Percentiles rank a stretch among this genome's conserved stretches.
These are phyloP conservation scores for Ogataea paraovalis DNA, from an alignment of 805 yeast genomes.

Conservation along the genomic window DNA sequence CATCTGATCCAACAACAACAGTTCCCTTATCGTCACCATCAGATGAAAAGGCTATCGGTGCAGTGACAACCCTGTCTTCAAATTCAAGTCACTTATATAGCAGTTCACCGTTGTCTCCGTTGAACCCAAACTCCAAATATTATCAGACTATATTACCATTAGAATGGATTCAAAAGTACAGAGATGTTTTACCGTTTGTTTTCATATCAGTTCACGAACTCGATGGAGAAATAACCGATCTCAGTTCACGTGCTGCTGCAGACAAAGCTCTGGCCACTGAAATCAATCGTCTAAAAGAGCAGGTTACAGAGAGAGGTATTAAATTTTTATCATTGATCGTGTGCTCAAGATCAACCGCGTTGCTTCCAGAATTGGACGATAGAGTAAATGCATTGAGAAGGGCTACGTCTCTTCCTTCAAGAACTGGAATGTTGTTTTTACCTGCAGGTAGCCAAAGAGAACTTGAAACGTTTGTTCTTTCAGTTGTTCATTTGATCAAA, in stretches of 20 bases:
- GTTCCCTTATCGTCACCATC: not conserved
- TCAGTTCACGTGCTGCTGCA: constrained; percentile 17
- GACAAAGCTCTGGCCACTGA: constrained; percentile 36
- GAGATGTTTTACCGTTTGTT: constrained; percentile 42
- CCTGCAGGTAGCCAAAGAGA: constrained; percentile 41
- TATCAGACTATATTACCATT: constrained; percentile 40
- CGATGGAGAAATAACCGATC: constrained; percentile 27
- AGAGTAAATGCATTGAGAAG: constrained; percentile 36
- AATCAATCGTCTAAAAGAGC: constrained; percentile 31
- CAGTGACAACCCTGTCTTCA: not conserved
- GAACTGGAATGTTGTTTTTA: constrained; percentile 41
- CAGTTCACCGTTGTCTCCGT: constrained; percentile 41
- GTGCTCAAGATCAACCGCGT: constrained; percentile 26
- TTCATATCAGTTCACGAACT: constrained; percentile 43
- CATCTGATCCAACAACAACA: too few species aligned
- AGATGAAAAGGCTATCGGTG: not conserved
- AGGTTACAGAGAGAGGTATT: constrained; percentile 28
- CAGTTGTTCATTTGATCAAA: constrained; percentile 36
- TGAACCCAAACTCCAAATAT: constrained; percentile 35
- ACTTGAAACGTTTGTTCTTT: constrained; percentile 36
- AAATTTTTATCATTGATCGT: constrained; percentile 35
- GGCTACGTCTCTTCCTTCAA: constrained; percentile 39
- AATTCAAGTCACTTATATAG: not conserved
- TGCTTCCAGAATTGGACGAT: constrained; percentile 32
- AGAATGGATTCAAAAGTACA: constrained; percentile 54